phyloP scores from a whole-genome alignment of 208 protist species.

The Entamoeba moshkovskii region DNA sequence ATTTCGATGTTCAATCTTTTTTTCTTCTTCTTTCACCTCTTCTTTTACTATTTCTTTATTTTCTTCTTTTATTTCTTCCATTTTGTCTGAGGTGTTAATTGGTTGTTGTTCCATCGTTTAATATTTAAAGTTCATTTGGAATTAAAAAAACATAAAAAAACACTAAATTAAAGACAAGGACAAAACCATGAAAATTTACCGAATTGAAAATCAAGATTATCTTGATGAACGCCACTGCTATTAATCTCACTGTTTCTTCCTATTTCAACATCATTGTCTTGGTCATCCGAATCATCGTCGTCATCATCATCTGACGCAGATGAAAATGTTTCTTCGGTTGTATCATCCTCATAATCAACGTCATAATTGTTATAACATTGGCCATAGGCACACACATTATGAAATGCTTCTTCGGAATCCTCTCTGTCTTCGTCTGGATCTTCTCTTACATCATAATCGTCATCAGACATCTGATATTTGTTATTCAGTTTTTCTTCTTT shows the following conservation, averaged over 20 bases:
- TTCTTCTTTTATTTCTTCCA: neutral
- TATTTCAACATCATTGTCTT: neutral
- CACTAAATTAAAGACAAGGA: neutral
- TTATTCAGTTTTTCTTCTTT: too few species aligned
- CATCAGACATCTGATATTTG: too few species aligned
- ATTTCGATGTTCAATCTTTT: neutral
- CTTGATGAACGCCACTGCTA: neutral
- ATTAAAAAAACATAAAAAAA: too few species aligned
- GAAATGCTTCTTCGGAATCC: too few species aligned
- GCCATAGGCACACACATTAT: too few species aligned
- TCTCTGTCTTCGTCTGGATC: too few species aligned
- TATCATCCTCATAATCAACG: neutral
- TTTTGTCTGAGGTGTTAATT: too few species aligned
- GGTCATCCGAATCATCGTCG: neutral
- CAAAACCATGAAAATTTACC: neutral
- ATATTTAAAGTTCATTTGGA: too few species aligned
- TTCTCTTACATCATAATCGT: too few species aligned
- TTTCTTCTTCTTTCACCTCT: neutral
- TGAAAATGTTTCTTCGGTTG: neutral
- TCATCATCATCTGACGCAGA: neutral
- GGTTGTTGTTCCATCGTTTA: too few species aligned
- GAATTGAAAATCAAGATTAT: neutral
- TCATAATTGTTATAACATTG: too few species aligned
- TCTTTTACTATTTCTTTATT: neutral
- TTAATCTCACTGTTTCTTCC: neutral